phyloP scores from a whole-genome alignment of 192 early-diverging fungal species.

The Coemansia sp. region DNA sequence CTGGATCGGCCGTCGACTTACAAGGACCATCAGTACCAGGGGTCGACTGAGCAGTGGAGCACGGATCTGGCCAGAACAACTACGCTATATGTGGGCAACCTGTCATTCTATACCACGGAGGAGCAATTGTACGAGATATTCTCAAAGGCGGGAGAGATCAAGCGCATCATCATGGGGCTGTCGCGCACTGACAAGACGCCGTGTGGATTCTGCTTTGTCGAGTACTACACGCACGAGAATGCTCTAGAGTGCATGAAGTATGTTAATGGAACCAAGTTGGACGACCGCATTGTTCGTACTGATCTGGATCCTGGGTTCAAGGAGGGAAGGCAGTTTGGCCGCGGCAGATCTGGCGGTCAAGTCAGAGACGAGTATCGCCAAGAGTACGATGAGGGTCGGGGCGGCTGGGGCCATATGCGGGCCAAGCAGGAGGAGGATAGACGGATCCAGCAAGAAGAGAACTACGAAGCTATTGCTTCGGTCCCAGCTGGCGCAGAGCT shows the following conservation, averaged over 20 bases:
- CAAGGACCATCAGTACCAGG: constrained; percentile 79
- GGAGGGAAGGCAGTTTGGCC: constrained; percentile 92
- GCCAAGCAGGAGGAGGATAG: constrained; percentile 70
- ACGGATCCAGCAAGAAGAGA: constrained; percentile 59
- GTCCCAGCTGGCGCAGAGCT: constrained; percentile 36
- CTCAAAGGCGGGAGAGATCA: constrained; percentile 95
- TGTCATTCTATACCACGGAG: constrained; percentile 98
- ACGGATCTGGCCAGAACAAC: constrained; percentile 57
- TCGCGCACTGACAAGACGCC: constrained; percentile 92
- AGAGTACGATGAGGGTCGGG: constrained; percentile 94
- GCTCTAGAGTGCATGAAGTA: constrained; percentile 95
- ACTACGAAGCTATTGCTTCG: constrained; percentile 66
- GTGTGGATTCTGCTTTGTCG: constrained; percentile 99
- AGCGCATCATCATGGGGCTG: constrained; percentile 98
- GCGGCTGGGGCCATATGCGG: constrained; percentile 91
- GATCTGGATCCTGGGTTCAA: constrained; percentile 96
- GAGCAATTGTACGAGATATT: constrained; percentile 98
- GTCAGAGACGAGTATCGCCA: constrained; percentile 93
- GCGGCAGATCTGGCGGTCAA: constrained; percentile 94
- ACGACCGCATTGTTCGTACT: constrained; percentile 92
- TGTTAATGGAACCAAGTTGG: constrained; percentile 92
- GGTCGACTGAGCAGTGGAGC: constrained; percentile 35
- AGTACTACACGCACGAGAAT: constrained; percentile 91
- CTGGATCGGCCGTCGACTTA: constrained; percentile 84
- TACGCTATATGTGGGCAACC: constrained; percentile 95